Conservation (phyloP, 2,329 filamentous ascomycete species). For the Dactylellina drechsleri region DNA sequence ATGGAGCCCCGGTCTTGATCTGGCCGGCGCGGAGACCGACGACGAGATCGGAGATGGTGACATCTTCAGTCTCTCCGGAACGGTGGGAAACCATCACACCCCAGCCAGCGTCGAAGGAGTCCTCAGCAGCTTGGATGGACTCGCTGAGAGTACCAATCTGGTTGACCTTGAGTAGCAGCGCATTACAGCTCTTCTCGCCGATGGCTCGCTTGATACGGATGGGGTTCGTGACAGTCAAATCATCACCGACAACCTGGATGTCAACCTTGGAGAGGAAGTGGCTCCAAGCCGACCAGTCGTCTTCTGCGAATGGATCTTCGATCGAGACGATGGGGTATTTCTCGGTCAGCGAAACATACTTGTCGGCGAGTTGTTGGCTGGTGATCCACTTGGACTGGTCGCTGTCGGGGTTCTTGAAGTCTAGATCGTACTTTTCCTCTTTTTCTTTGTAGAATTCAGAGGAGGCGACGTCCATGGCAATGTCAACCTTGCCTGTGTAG, state of each 20-base stretch:
- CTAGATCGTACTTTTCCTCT: slow-evolving; percentile 98
- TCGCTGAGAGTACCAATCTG: slow-evolving; percentile 99
- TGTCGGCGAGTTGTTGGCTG: slow-evolving; percentile 92
- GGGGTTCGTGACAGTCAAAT: slow-evolving; percentile 99
- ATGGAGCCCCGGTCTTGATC: slow-evolving; percentile 98
- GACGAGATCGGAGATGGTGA: slow-evolving; percentile 97
- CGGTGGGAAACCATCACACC: slow-evolving; percentile 99
- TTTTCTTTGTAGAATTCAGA: slow-evolving; percentile 99
- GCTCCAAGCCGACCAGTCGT: slow-evolving; percentile 99
- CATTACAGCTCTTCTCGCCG: slow-evolving; percentile 98
- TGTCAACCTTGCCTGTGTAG: slow-evolving; percentile 95
- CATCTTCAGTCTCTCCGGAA: slow-evolving; percentile 99
- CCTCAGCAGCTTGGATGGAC: slow-evolving; percentile 99
- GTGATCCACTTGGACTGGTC: slow-evolving; percentile 98
- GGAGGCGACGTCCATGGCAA: slow-evolving; percentile 98
- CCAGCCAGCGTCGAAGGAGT: slow-evolving; percentile 94
- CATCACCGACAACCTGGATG: slow-evolving; percentile 97
- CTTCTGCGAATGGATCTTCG: slow-evolving; percentile 98
- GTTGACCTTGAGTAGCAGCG: slow-evolving; percentile 99
- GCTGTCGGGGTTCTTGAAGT: slow-evolving; percentile 99
- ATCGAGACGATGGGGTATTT: slow-evolving; percentile 99
- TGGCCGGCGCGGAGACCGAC: slow-evolving; percentile 96
- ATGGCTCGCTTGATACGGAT: slow-evolving; percentile 99
- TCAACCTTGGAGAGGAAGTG: slow-evolving; percentile 99
- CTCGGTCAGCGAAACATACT: slow-evolving; percentile 85